phyloP scores from a whole-genome alignment of 2,329 filamentous ascomycete genomes.

The Thielaviopsis ethacetica region DNA sequence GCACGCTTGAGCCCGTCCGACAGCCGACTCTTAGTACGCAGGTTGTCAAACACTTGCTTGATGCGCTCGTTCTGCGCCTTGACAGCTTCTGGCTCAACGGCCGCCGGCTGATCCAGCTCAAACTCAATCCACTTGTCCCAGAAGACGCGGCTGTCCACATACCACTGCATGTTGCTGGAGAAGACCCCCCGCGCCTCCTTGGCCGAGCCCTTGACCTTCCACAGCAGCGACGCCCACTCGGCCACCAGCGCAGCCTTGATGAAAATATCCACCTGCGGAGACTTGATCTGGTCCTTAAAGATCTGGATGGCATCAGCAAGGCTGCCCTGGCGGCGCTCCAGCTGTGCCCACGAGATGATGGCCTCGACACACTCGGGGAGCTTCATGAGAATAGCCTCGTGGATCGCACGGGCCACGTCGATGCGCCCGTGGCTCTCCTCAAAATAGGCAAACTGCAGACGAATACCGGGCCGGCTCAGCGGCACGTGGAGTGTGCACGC shows the following conservation, averaged over 20 bases:
- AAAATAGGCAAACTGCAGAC: slow-evolving; percentile 85
- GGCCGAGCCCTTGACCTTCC: slow-evolving; percentile 68
- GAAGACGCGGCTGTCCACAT: slow-evolving; percentile 71
- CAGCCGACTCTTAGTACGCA: slow-evolving; percentile 58
- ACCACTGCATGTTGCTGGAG: slow-evolving; percentile 66
- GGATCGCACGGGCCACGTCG: slow-evolving; percentile 69
- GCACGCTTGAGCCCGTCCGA: slow-evolving; percentile 52
- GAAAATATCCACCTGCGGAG: slow-evolving; percentile 52
- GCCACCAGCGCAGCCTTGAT: slow-evolving; percentile 77
- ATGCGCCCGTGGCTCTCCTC: slow-evolving; percentile 70
- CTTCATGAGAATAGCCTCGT: slow-evolving; percentile 59
- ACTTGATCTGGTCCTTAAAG: slow-evolving; percentile 67
- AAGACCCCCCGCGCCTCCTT: slow-evolving; percentile 76
- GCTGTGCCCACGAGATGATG: slow-evolving; percentile 73
- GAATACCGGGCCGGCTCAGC: slow-evolving; percentile 66
- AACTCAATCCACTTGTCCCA: slow-evolving; percentile 84
- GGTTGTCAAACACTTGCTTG: slow-evolving; percentile 61
- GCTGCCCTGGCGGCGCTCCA: slow-evolving; percentile 68
- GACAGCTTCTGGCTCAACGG: slow-evolving; percentile 38
- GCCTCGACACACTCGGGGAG: slow-evolving; percentile 75
- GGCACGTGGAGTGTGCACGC: slow-evolving; percentile 76
- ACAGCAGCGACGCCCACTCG: slow-evolving; percentile 74
- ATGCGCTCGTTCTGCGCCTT: slow-evolving; percentile 54
- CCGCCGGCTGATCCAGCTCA: slow-evolving; percentile 69
- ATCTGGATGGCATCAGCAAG: slow-evolving; percentile 72